Evolutionary conservation across 805 yeast species (phyloP), one percentile per base, ranked within the genome.

Genomic region (Kluyveromyces siamensis): DNA sequence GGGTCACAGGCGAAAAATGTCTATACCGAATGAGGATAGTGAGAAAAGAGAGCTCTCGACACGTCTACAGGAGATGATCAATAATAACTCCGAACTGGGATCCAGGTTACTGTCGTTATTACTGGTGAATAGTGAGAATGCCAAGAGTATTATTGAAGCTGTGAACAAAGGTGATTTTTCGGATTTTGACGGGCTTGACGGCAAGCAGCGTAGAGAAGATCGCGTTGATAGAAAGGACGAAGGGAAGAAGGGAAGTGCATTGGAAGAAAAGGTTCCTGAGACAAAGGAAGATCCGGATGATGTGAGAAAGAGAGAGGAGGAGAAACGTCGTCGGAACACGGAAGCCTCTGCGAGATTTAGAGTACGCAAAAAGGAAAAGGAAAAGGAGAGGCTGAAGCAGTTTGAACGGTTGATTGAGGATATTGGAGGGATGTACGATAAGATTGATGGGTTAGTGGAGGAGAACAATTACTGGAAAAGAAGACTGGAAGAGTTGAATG

Each of bases 281-380:
- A 7, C 50, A 6, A 44, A 45, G 38, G 38, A 45, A 36, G 42
- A 48, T 18, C 45, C 36, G 7, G 14, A 37, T 27, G 52, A 47
- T 37, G 44, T 50, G 36, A 35, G 35, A 16, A 39, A 41, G 35
- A 49, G 42, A 25, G 50, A 50, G 47, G 75, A 74, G 41, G 93
- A 85, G 60, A 91, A 87, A 68, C 77, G 96, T 52, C 79, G 84
- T 54, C 77, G 95, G 58, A 90, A 89, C 68, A 89, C 96, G 0
- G 96, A 93, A 1, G 98, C 99, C 1, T 81, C 91, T 18, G 97
- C 97, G 4, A 74, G 98, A 51, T 91, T 91, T 73, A 76, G 99
- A 54, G 79, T 88, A 62, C 58, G 66, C 37, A 56, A 60, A 49
- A 61, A 62, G 51, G 55, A 58, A 40, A 52, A 57, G 41, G 59